phyloP scores from a whole-genome alignment of 768 basidiomycete species.

The Hericium erinaceus region DNA sequence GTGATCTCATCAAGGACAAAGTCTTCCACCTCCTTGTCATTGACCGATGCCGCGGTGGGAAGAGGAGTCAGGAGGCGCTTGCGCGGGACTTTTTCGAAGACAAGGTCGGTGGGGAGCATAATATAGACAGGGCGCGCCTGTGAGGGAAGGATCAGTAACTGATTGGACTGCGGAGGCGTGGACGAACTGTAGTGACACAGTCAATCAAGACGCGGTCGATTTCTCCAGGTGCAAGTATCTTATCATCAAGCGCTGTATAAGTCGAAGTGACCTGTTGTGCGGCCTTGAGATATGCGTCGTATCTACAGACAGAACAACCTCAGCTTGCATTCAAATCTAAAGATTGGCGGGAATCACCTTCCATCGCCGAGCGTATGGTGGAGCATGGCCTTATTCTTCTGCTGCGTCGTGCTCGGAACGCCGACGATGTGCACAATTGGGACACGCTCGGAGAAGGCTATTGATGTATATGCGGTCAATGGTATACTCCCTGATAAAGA shows the following conservation, averaged over 20 bases:
- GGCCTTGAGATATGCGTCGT: slow-evolving; percentile 70
- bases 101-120: slow-evolving; percentile 77
- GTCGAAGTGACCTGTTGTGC: slow-evolving; percentile 66
- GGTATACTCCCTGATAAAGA: not conserved
- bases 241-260: slow-evolving; percentile 49
- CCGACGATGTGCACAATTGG: slow-evolving; percentile 87
- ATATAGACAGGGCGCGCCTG: slow-evolving; percentile 85
- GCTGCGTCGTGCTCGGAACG: slow-evolving; percentile 64
- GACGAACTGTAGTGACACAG: slow-evolving; percentile 23
- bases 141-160: not conserved
- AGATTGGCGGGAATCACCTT: slow-evolving; percentile 28
- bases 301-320: slow-evolving; percentile 31
- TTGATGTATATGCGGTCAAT: not conserved
- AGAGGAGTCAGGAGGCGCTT: slow-evolving; percentile 55
- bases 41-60: slow-evolving; percentile 35
- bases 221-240: slow-evolving; percentile 47
- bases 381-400: slow-evolving; percentile 62
- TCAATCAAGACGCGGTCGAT: slow-evolving; percentile 75
- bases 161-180: not conserved
- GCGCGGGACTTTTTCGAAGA: slow-evolving; percentile 55
- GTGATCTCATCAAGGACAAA: slow-evolving; percentile 70
- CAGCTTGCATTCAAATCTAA: not conserved
- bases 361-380: slow-evolving; percentile 89
- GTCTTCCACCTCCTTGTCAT: slow-evolving; percentile 49
- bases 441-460: slow-evolving; percentile 81